Evolutionary conservation across 1,284 basidiomycete species (phyloP).

Genomic region (Anthracocystis walkeri): DNA sequence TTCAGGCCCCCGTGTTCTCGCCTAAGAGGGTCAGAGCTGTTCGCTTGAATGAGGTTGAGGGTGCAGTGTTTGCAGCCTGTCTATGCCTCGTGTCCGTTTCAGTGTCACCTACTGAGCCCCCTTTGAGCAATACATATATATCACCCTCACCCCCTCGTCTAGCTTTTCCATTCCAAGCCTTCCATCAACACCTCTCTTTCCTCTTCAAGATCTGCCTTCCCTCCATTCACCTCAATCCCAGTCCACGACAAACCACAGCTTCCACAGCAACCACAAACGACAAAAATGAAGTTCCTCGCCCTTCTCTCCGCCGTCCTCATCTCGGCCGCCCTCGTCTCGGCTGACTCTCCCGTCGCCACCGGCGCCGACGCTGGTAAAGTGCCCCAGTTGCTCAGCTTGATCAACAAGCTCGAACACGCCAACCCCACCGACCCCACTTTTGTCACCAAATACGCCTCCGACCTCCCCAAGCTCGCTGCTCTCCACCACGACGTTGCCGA

Average conservation of each 20-base stretch:
- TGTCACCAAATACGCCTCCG: slow-evolving; percentile 2
- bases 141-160: not conserved
- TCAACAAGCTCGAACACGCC: slow-evolving; percentile 39
- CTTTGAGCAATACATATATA: slow-evolving; percentile 19
- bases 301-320: slow-evolving; percentile 28
- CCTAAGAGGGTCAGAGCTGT: too few species aligned
- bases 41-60: too few species aligned
- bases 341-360: slow-evolving; percentile 18
- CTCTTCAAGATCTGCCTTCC: slow-evolving; percentile 8
- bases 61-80: too few species aligned
- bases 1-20: too few species aligned
- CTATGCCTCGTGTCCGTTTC: not conserved
- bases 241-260: slow-evolving; percentile 7
- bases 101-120: not conserved
- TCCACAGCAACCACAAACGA: slow-evolving; percentile 14
- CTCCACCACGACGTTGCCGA: slow-evolving; percentile 27
- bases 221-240: not conserved
- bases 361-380: slow-evolving; percentile 26
- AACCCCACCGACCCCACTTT: slow-evolving; percentile 22
- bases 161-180: not conserved
- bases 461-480: slow-evolving; percentile 19
- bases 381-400: slow-evolving; percentile 26
- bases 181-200: slow-evolving; percentile 7
- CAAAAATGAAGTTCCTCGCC: slow-evolving; percentile 34
- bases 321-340: slow-evolving; percentile 19